Evolutionary conservation across 2,329 filamentous ascomycete genomes (phyloP), one percentile per base, ranked within the genome.

Genomic region (Penicillium sp.): DNA sequence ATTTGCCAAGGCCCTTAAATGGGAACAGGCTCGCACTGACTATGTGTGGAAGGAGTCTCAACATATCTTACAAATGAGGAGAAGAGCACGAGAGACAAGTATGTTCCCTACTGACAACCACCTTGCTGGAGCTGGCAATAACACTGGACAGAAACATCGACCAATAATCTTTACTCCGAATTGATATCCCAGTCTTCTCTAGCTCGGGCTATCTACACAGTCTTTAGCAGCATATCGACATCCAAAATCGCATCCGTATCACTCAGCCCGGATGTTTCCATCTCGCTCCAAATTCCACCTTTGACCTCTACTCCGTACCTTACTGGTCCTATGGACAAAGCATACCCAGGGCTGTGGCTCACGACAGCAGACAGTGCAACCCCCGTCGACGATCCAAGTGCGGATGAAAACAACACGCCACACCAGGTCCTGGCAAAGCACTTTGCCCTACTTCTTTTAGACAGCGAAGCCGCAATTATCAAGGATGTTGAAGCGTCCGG

Each of bases 21-120:
- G 91, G 69, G 90, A 90, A 65, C 91, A 98, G 70, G 85, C 90
- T 57, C 84, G 87, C 53, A 86, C 83, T 49, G 85, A 90, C 59
- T 97, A 96, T 66, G 86, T 98, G 4, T 93, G 88, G 82, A 86
- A 85, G 61, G 88, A 98, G 65, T 88, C 87, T 3, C 89, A 93
- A 67, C 81, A 80, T 51, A 91, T 97, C 42, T 74, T 93, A 28
- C 75, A 80, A 31, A 75, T 93, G 60, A 94, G 93, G 65, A 85
- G 94, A 56, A 88, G 87, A 62, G 88, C 83, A 2, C 82, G 84
- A 51, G 88, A 91, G 49, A 66, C 63, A 68, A 64, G 69, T 71
- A 61, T 37, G 45, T 51, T 43, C 12, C 22, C 7, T 33, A 22
- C 6, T 44, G 7, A 22, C 22, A 26, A 6, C 4, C 21, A 19